phyloP scores from a whole-genome alignment of 768 basidiomycete genomes.

The Russula abietina region DNA sequence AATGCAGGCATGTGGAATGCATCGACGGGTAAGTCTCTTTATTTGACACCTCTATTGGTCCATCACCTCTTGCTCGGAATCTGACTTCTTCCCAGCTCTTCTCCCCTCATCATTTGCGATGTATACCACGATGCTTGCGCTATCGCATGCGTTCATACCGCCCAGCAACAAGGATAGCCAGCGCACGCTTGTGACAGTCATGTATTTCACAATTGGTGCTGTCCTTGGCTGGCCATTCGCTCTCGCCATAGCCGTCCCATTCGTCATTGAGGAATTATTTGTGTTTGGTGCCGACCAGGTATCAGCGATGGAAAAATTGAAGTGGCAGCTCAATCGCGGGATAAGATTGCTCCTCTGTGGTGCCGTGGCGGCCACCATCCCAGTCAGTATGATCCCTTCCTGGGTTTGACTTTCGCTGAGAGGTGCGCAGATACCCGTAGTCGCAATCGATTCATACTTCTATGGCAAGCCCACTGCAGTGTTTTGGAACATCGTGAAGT shows the following conservation, averaged over 20 bases:
- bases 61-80: not conserved
- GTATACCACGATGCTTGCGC: slow-evolving; percentile 79
- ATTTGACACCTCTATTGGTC: not conserved
- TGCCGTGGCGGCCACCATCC: slow-evolving; percentile 50
- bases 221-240: slow-evolving; percentile 97
- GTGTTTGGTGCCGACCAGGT: slow-evolving; percentile 65
- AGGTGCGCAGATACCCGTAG: slow-evolving; percentile 67
- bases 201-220: slow-evolving; percentile 72
- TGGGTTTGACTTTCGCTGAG: slow-evolving; percentile 3
- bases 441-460: slow-evolving; percentile 75
- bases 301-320: slow-evolving; percentile 35
- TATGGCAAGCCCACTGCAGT: slow-evolving; percentile 77
- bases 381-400: slow-evolving; percentile 42
- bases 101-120: slow-evolving; percentile 94
- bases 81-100: slow-evolving; percentile 53
- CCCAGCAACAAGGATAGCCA: slow-evolving; percentile 46
- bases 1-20: slow-evolving; percentile 97
- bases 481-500: slow-evolving; percentile 89
- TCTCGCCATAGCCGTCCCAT: slow-evolving; percentile 81
- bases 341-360: slow-evolving; percentile 50
- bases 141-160: slow-evolving; percentile 59
- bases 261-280: slow-evolving; percentile 86
- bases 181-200: slow-evolving; percentile 58
- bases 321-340: slow-evolving; percentile 63
- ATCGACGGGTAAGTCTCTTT: slow-evolving; percentile 53